These are phyloP conservation scores for Trichoderma semiorbis DNA, from an alignment of 2,329 filamentous ascomycete genomes.

Conservation along the genomic window DNA sequence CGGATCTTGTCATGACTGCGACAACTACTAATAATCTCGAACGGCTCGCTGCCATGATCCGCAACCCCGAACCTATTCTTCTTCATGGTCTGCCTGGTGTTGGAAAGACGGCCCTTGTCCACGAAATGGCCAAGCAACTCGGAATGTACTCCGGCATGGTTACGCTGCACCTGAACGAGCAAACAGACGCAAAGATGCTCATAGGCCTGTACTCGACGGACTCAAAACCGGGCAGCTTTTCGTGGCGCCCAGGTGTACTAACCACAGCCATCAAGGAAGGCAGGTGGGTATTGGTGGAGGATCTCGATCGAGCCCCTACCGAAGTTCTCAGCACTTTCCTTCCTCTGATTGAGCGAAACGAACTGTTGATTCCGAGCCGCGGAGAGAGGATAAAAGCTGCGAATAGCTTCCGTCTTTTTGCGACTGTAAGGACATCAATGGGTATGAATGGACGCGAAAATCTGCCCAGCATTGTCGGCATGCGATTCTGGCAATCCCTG, in stretches of 20 bases:
- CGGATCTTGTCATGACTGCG: slow-evolving; percentile 61
- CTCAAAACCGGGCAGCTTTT: slow-evolving; percentile 80
- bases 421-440: slow-evolving; percentile 76
- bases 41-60: slow-evolving; percentile 64
- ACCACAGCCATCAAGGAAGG: slow-evolving; percentile 93
- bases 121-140: slow-evolving; percentile 75
- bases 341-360: slow-evolving; percentile 87
- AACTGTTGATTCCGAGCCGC: slow-evolving; percentile 83
- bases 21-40: slow-evolving; percentile 73
- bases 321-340: slow-evolving; percentile 92
- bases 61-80: slow-evolving; percentile 67
- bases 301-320: slow-evolving; percentile 89
- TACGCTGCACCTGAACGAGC: slow-evolving; percentile 93
- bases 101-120: slow-evolving; percentile 84
- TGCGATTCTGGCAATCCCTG: slow-evolving; percentile 82
- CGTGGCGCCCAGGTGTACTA: slow-evolving; percentile 87
- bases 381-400: slow-evolving; percentile 82
- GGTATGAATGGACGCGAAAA: slow-evolving; percentile 66
- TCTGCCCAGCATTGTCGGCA: slow-evolving; percentile 72
- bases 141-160: slow-evolving; percentile 81
- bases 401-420: slow-evolving; percentile 84
- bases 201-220: slow-evolving; percentile 92
- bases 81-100: slow-evolving; percentile 80
- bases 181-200: slow-evolving; percentile 95
- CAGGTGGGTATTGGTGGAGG: slow-evolving; percentile 95